Evolutionary conservation across 306 rosid genomes (phyloP), one percentile per base, ranked within the genome.

Genomic region (Cicer pinnatifidum): DNA sequence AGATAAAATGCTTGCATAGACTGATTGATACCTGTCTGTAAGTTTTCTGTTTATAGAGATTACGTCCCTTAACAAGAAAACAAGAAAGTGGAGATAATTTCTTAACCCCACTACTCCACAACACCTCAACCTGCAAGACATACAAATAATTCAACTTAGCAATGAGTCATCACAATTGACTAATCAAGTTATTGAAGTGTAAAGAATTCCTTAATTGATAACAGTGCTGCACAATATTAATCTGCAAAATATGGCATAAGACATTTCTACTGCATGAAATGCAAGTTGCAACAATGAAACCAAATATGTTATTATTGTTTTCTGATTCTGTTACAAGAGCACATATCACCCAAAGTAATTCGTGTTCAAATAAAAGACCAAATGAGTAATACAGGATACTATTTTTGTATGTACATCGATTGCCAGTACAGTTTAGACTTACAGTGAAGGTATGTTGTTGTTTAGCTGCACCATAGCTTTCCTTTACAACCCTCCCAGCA

Each of bases 391-490:
- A 43, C 9, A 58, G 8, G 54, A 13, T 8, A 48, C 64, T 57
- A 11, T 51, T 72, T 12, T 6, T 11, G 15, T 20, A 51, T 7
- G 40, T 40, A 28, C 45, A 7, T 56, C 46, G 1, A 72, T 51
- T 43, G n/a, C 51, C 67, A 50, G 64, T 61, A 64, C 52, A 61
- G 28, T 41, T 69, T 8, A 53, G 67, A 35, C 94, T 82, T 71
- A 92, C 97, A 61, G 93, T 92, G 79, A 92, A 88, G 50, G 96
- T 92, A 71, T 89, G 97, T 54, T 92, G 97, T 71, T 89, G 96
- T 84, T 84, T 89, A 63, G 81, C 82, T 45, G 89, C 89, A 84
- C 96, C 96, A 60, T 89, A 92, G 85, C 96, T 92, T 73, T 92
- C 96, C 82, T 86, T 88, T 11, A 85, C 87, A 82, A 89, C 91